Conservation (phyloP, 768 basidiomycete genomes). For the Pleurotus platypus region DNA sequence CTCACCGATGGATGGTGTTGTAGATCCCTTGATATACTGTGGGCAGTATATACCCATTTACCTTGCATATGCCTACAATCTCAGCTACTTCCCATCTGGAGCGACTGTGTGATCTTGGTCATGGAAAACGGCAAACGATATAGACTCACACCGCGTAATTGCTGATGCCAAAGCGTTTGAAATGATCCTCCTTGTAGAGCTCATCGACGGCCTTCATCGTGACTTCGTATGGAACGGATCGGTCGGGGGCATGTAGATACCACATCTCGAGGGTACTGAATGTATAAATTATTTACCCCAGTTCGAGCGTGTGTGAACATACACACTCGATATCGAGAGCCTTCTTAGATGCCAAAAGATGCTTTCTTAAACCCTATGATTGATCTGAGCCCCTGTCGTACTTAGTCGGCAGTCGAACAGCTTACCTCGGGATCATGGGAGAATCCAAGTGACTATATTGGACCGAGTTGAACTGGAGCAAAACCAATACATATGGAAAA, state of each 20-base stretch:
- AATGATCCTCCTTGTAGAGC: conserved; percentile 53
- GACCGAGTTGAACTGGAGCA: not conserved
- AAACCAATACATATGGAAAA: not conserved
- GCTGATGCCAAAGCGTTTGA: conserved; percentile 61
- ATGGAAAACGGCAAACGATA: conserved; percentile 8
- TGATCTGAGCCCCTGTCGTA: conserved; percentile 14
- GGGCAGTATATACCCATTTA: conserved; percentile 37
- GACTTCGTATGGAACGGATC: conserved; percentile 51
- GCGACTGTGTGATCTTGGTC: not conserved
- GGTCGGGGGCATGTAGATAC: conserved; percentile 62
- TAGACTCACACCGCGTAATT: conserved; percentile 48
- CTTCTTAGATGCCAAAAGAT: conserved; percentile 42
- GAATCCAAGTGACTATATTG: not conserved
- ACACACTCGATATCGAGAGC: conserved; percentile 43
- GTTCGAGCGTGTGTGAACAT: conserved; percentile 3
- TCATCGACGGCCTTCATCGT: conserved; percentile 52
- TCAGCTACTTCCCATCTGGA: conserved; percentile 37
- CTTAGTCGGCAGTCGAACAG: too few species aligned
- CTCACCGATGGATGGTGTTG: conserved; percentile 15
- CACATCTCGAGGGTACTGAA: conserved; percentile 44
- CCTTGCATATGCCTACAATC: conserved; percentile 40
- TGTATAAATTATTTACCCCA: too few species aligned
- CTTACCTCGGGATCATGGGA: not conserved
- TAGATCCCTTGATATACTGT: conserved; percentile 37
- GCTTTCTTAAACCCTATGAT: conserved; percentile 37